Evolutionary conservation across 805 yeast genomes (phyloP), one percentile per base, ranked within the genome.

Genomic region (Clavispora santaluciae): DNA sequence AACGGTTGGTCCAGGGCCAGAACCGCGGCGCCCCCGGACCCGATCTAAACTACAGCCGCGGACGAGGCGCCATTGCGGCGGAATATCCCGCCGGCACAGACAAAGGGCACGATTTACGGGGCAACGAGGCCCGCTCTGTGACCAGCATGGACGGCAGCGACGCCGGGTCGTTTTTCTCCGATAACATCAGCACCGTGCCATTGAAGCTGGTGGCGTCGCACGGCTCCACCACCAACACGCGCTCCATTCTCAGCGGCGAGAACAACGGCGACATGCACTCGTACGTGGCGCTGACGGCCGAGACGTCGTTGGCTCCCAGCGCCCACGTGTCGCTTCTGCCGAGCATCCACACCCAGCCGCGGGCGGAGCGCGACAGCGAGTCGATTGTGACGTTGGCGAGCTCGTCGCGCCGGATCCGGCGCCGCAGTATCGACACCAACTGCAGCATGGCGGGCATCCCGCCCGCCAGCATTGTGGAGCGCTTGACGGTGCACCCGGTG

Each of bases 361-460:
- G 22, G 42, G 20, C 51, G 6, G 70, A 67, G 24, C 49, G 71
- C 29, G 74, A 69, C 46, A 64, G 68, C 45, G 73, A 68, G 55
- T 57, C 64, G 13, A 70, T 70, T 10, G 63, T 70, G 15, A 70
- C 75, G 3, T 54, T 69, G 44, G 74, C 75, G 6, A 60, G 68
- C 39, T 61, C 68, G 5, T 58, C 71, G 20, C 50, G 74, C 39
- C 50, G 72, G 36, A 44, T 55, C 10, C 54, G 73, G 38, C 55
- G 75, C 45, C 55, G 73, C 40, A 66, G 72, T 44, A 57, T 67
- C 23, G 74, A 76, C 21, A 74, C 83, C 3, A 81, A 79, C 48
- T 77, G 86, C 16, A 77, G 84, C 38, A 78, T 84, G 0, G 68
- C 79, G 21, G 87, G 87, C 0, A 81, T 83, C 13, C 79, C 88